Conservation (phyloP, 176 grass and related monocot genomes). For the Ampelocalamus luodianensis region DNA sequence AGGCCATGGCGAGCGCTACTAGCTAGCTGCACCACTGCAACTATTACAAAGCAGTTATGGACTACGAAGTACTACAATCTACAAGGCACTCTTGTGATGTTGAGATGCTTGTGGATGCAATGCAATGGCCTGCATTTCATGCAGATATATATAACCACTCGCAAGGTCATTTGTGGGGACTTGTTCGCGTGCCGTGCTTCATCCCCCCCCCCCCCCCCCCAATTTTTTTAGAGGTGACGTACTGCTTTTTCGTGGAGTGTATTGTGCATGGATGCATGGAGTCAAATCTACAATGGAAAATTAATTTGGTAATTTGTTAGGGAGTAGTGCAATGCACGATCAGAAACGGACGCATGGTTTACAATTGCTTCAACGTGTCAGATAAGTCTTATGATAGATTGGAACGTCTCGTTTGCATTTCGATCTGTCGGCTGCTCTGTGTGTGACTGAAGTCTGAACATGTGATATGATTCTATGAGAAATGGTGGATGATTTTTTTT, state of each 20-base stretch:
- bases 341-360: background rate
- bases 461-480: background rate
- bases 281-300: conserved; percentile 1
- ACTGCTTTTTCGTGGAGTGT: background rate
- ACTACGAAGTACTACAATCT: background rate
- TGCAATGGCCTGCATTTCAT: conserved; percentile 40
- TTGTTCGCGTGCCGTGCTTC: background rate
- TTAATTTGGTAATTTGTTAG: background rate
- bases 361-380: too few species aligned
- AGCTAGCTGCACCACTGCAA: conserved; percentile 22
- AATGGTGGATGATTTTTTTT: background rate
- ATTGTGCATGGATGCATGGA: background rate
- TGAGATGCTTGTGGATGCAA: background rate
- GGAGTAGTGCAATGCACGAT: background rate
- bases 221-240: background rate
- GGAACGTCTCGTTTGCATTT: background rate
- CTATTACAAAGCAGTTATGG: background rate
- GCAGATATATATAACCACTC: conserved; percentile 46
- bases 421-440: background rate
- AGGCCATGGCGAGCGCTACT: conserved; percentile 30
- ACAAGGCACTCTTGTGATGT: background rate
- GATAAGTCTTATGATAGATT: background rate
- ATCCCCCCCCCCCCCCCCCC: too few species aligned
- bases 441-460: background rate
- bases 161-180: background rate